phyloP scores from a whole-genome alignment of 495 filamentous ascomycete species.

The Pseudomonodictys pantanalensis region DNA sequence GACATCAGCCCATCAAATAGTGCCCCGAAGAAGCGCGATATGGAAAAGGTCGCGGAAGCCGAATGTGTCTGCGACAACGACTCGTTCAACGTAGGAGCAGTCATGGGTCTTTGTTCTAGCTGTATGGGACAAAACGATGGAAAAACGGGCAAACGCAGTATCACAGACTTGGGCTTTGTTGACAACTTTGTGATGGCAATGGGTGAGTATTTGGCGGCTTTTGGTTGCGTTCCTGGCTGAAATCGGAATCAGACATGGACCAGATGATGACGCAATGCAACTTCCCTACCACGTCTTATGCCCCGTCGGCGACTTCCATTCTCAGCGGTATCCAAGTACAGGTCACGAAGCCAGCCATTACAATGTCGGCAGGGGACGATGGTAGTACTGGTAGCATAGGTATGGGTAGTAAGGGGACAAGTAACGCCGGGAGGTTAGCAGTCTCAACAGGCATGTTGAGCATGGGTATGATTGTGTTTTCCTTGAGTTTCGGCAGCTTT shows the following conservation, averaged over 20 bases:
- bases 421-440: neutral
- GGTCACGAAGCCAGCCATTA: neutral
- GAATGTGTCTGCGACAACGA: conserved; percentile 5
- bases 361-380: neutral
- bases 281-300: conserved; percentile 3
- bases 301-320: neutral
- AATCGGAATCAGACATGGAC: neutral
- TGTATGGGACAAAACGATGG: conserved; percentile 6
- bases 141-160: neutral
- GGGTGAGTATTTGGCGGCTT: neutral
- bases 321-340: neutral
- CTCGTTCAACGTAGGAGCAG: neutral
- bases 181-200: neutral
- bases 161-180: neutral
- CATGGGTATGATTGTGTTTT: neutral
- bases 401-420: neutral
- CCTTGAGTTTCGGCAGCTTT: neutral
- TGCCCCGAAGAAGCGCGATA: neutral
- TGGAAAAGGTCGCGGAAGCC: neutral
- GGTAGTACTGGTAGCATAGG: neutral
- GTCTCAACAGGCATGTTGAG: too few relatives aligned
- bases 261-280: conserved; percentile 1
- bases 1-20: neutral
- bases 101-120: conserved; percentile 8
- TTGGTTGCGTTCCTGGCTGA: neutral